Base-by-base conservation (phyloP, 352 stramenopile genomes). In the Pythium coloratum region DNA sequence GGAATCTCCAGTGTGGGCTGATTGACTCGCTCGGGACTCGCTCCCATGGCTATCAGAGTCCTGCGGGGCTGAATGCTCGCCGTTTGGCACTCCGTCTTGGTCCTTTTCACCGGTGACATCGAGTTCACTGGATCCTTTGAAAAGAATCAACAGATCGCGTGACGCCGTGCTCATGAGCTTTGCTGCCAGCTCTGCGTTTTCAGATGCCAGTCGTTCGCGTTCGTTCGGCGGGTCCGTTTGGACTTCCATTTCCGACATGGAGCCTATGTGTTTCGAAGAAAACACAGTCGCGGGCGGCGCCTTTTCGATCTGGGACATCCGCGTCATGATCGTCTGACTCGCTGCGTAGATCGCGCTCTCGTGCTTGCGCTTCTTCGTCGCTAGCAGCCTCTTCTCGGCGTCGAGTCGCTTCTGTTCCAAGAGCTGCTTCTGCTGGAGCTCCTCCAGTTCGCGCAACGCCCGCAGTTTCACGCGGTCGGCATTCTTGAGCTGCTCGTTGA, bases 321-420 rank as follows among this genome's bases (percentile, higher is more conserved):
- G 59, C 26, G 68, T 64, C 20, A 73, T 75, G 20, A 76, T 60
- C 47, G 72, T 76, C 63, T 92, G 86, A 53, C 80, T 91, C 12
- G 80, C 74, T 1, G 75, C 77, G 10, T 86, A 59, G 42, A 78
- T 47, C 20, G 78, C 75, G 38, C 66, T 84, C 46, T 80, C 73
- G 10, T 91, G 80, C 38, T 88, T 88, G 60, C 84, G 82, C 38
- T 82, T 77, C 67, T 84, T 87, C 47, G 76, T 88, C 13, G 80
- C 82, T 51, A 90, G 71, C n/a, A 90, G 70, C 33, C 79, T 71
- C 47, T 79, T 84, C 71, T 94, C 75, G 7, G 83, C 86, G 13
- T 92, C 83, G 16, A 87, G 28, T 12, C 82, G 79, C 68, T 94
- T 92, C 54, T 73, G 67, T 50, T 92, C 83, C 6, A 90, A 65